Evolutionary conservation across 2,329 filamentous ascomycete species (phyloP).

Genomic region (Exophiala viscosa): DNA sequence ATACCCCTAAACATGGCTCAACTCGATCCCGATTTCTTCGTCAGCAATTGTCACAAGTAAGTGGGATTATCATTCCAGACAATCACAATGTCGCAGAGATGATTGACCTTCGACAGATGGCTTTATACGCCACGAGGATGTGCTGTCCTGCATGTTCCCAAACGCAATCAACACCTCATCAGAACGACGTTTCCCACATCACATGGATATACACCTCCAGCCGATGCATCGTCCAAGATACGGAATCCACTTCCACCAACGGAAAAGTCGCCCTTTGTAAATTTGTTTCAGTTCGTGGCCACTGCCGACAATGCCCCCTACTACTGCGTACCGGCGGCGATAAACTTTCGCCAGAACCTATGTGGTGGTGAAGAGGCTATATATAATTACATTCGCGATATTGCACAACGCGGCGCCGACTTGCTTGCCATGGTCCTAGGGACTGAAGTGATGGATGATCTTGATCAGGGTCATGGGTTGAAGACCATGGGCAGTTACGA

Average conservation of each 20-base stretch:
- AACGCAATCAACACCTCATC: slow-evolving; percentile 71
- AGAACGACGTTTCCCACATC: slow-evolving; percentile 73
- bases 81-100: not conserved
- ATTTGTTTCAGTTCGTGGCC: slow-evolving; percentile 69
- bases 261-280: slow-evolving; percentile 59
- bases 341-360: slow-evolving; percentile 65
- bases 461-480: slow-evolving; percentile 31
- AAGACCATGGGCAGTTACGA: slow-evolving; percentile 29
- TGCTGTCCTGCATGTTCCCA: slow-evolving; percentile 74
- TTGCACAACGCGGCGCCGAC: slow-evolving; percentile 63
- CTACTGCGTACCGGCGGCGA: slow-evolving; percentile 65
- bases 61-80: slow-evolving; percentile 6
- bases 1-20: slow-evolving; percentile 63
- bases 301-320: slow-evolving; percentile 71
- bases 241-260: slow-evolving; percentile 19
- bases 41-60: slow-evolving; percentile 77
- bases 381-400: slow-evolving; percentile 56
- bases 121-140: slow-evolving; percentile 74
- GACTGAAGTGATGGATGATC: slow-evolving; percentile 65
- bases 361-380: slow-evolving; percentile 73
- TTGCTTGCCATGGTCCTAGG: slow-evolving; percentile 60
- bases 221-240: slow-evolving; percentile 1
- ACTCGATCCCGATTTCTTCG: slow-evolving; percentile 78
- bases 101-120: slow-evolving; percentile 52
- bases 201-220: slow-evolving; percentile 64